These are phyloP conservation scores for Colletotrichum camelliae DNA, from an alignment of 2,329 filamentous ascomycete genomes.

Conservation along the genomic window DNA sequence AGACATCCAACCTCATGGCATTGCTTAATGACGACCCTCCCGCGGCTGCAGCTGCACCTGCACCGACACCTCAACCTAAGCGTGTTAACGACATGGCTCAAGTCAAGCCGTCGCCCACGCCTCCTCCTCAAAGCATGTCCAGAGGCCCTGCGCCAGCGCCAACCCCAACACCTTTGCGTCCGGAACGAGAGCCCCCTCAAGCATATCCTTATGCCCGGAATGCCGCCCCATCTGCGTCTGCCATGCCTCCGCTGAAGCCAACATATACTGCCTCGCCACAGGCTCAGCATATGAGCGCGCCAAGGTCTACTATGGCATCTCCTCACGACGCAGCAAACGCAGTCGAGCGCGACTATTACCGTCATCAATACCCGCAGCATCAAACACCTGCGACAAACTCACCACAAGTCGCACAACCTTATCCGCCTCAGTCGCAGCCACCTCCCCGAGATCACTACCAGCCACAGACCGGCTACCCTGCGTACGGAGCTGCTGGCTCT, in stretches of 20 bases:
- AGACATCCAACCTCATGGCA: slow-evolving; percentile 68
- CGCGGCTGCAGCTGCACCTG: slow-evolving; percentile 31
- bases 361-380: slow-evolving; percentile 40
- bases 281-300: slow-evolving; percentile 48
- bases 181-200: slow-evolving; percentile 53
- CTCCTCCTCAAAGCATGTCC: slow-evolving; percentile 53
- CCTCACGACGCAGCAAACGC: slow-evolving; percentile 43
- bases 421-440: slow-evolving; percentile 45
- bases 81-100: slow-evolving; percentile 53
- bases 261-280: slow-evolving; percentile 57
- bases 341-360: slow-evolving; percentile 55
- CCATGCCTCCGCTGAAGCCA: slow-evolving; percentile 62
- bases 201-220: slow-evolving; percentile 53
- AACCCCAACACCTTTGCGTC: slow-evolving; percentile 46
- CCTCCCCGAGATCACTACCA: slow-evolving; percentile 43
- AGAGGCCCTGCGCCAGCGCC: slow-evolving; percentile 43
- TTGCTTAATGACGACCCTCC: slow-evolving; percentile 65
- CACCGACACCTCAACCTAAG: slow-evolving; percentile 42
- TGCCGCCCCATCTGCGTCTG: slow-evolving; percentile 42
- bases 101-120: slow-evolving; percentile 52
- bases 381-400: slow-evolving; percentile 46
- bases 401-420: slow-evolving; percentile 53
- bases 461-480: slow-evolving; percentile 45
- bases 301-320: slow-evolving; percentile 48
- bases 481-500: slow-evolving; percentile 50